Base-by-base conservation (phyloP, 805 yeast species). In the Lipomyces yamanashiensis region DNA sequence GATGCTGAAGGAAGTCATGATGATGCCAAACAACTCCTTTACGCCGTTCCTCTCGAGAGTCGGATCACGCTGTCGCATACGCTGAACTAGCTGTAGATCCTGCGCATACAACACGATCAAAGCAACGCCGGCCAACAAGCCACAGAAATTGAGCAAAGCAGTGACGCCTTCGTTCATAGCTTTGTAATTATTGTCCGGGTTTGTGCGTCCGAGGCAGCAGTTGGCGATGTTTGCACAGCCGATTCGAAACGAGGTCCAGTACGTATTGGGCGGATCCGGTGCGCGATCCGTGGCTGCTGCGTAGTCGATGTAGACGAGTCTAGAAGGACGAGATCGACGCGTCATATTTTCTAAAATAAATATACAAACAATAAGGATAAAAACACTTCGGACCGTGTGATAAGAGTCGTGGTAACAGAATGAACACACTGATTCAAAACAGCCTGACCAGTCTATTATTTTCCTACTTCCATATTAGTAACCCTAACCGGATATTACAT, bases 151-250 rank as follows among this genome's bases (percentile, higher is more conserved):
- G 41, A 50, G 21, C 15, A 52, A 34, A 13, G 47, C 28, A 15
- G 15, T 17, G 17, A 50, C 23, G 5, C n/a, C 8, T 8, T 9
- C n/a, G 19, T 17, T 33, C 50, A 54, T 17, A 7, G 15, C 21
- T 8, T 28, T 28, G 23, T 54, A 43, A 2, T n/a, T 33, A 15
- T 28, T 33, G 12, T 56, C 53, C n/a, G 53, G 52, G 17, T 48
- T 56, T 13, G 53, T 37, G 34, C 59, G 59, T 7, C 53, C 59
- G 3, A 48, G 40, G 33, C 44, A 48, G 53, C 59, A 48, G 37
- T 48, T 47, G 12, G 50, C 12, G 41, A 43, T 7, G 39, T 48
- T 48, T 10, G 43, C 53, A 19, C 34, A 53, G 39, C 12, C 19
- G 19, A 40, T 40, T 17, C 56, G 56, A 15, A 40, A n/a, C n/a